Evolutionary conservation across 1,284 basidiomycete genomes (phyloP), one percentile per base, ranked within the genome.

Genomic region (Butyriboletus appendiculatus): DNA sequence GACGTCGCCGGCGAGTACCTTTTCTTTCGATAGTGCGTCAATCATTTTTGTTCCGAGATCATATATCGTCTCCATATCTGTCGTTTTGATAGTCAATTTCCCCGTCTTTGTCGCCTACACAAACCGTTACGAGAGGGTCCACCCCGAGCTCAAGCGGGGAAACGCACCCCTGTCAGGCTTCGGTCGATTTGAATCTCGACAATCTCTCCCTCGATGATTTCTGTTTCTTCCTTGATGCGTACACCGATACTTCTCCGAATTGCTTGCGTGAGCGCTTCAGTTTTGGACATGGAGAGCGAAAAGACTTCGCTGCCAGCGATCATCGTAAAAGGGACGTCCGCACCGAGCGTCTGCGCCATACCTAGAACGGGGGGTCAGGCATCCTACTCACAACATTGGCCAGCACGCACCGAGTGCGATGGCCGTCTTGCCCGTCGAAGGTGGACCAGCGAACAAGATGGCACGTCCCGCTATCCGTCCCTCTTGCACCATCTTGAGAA

Each of bases 21-120:
- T 99, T 77, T 99, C 96, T 73, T 96, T 97, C 47, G 94, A 90
- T 39, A 99, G 75, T 9, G 95, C 88, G 66, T 99, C 96, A 57
- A 99, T 98, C 97, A 99, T 99, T 81, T 99, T 99, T 55, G 90
- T 95, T 10, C 97, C 97, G 18, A 99, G 82, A 74, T 99, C 97
- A 71, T 99, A 99, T 40, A 99, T 93, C 15, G 96, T 99, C 77
- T 99, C 96, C 96, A 99, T 99, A 73, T 99, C 96, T 5, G 96
- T 98, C 11, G 95, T 98, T 75, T 99, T 99, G 68, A 99, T 91
- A 0, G 96, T 98, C 56, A 99, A 75, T 70, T 98, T 96, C 8
- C 97, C 96, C 1, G 96, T 98, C 77, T 98, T 99, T 15, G 96
- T 98, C 0, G 96, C 94, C 93, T 96, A 64, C n/a, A 44, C 34